Percentiles rank a stretch among this genome's conserved stretches.
Conservation (phyloP, 1,139 yeast genomes). For the Saccharomyces pastorianus region DNA sequence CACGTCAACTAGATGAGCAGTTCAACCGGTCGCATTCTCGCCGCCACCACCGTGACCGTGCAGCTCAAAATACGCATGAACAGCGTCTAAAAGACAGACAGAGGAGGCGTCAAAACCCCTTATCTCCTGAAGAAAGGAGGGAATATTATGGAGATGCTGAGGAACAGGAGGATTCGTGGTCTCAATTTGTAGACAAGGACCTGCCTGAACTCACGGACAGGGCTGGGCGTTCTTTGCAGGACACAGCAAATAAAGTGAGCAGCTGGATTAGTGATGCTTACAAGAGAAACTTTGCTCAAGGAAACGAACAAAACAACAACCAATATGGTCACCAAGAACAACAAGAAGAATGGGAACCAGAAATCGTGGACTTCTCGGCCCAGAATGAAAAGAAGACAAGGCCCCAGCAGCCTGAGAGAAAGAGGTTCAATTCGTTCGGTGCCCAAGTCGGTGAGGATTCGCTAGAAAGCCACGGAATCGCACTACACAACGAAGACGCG, state of each 20-base stretch:
- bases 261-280: slow-evolving; percentile 69
- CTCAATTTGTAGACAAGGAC: slow-evolving; percentile 55
- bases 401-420: slow-evolving; percentile 24
- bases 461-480: slow-evolving; percentile 50
- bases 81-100: slow-evolving; percentile 22
- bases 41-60: slow-evolving; percentile 9
- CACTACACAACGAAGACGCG: slow-evolving; percentile 42
- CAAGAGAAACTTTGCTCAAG: slow-evolving; percentile 30
- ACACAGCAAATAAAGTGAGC: slow-evolving; percentile 69
- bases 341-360: slow-evolving; percentile 6
- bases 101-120: slow-evolving; percentile 16
- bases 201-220: slow-evolving; percentile 62
- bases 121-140: slow-evolving; percentile 11
- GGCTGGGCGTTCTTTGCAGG: slow-evolving; percentile 71
- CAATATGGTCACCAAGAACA: slow-evolving; percentile 13
- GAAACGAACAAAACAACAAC: slow-evolving; percentile 17
- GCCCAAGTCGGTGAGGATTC: slow-evolving; percentile 42
- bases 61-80: slow-evolving; percentile 13
- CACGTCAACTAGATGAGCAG: slow-evolving; percentile 70
- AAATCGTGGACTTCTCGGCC: not conserved
- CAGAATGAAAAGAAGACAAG: slow-evolving; percentile 1
- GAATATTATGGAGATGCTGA: slow-evolving; percentile 28
- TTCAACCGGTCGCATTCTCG: slow-evolving; percentile 35
- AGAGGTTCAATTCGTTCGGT: slow-evolving; percentile 29
- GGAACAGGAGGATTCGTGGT: slow-evolving; percentile 48